Evolutionary conservation across 208 protist genomes (phyloP), one percentile per base, ranked within the genome.

Genomic region (Leishmania aethiopica): DNA sequence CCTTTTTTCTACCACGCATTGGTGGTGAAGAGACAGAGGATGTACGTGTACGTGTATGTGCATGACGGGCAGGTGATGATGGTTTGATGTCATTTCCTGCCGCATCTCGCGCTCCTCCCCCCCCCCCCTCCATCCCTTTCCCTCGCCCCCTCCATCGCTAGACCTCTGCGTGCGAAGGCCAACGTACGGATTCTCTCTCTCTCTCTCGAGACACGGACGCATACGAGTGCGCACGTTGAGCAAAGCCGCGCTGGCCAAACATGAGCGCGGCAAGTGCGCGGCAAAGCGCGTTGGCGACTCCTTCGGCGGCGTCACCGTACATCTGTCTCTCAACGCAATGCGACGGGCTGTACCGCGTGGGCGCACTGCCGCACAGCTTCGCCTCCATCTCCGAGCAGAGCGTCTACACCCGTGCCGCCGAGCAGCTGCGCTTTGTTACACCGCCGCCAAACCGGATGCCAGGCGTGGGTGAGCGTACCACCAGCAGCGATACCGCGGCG

Each of bases 271-370:
- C 40, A 53, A 37, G 25, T n/a, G n/a, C 42, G 40, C 60, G 35
- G 37, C 49, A 49, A 59, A 71, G 0, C 17, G 75, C 42, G 22
- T 15, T 53, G 47, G 51, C 17, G 3, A 19, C 45, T 51, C 32
- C 37, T 3, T 25, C 73, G 8, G 40, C 77, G n/a, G 80, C 62
- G 47, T 80, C 78, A 0, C 77, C 79, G 8, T 90, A 75, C 60
- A 79, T 91, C 37, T 85, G 75, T 40, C 79, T 88, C 64, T 88
- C 80, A 13, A 70, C 60, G 3, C 86, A 83, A 59, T 86, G 79
- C 45, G 79, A 86, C 22, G 22, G 32, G 15, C 79, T 88, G 5
- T 78, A 88, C 74, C 60, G 37, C 17, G 22, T 88, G 42, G 85
- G 77, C 1, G n/a, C n/a, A n/a, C 64, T 69, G 22, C 53, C 72